phyloP scores from a whole-genome alignment of 2,329 filamentous ascomycete species.

The Beauveria pseudobassiana region DNA sequence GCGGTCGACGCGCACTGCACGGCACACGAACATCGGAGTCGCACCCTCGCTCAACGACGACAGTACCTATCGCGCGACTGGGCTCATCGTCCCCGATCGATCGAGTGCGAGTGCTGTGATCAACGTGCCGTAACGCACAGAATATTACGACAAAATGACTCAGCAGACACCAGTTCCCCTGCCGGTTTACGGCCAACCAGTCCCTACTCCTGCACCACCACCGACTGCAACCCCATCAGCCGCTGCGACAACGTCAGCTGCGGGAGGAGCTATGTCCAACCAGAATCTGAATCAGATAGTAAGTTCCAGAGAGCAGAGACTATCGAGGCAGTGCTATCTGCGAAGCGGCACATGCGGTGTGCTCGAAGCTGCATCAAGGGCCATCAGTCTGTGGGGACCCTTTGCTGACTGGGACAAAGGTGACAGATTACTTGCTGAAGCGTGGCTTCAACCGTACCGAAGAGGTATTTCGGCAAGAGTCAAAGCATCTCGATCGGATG shows the following conservation, averaged over 20 bases:
- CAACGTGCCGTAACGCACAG: too few species aligned
- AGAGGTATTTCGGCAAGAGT: slow-evolving; percentile 85
- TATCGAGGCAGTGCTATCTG: slow-evolving; percentile 16
- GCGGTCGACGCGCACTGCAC: not conserved
- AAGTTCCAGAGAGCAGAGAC: slow-evolving; percentile 33
- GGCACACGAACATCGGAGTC: not conserved
- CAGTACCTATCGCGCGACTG: not conserved
- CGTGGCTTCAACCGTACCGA: slow-evolving; percentile 92
- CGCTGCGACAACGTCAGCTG: slow-evolving; percentile 24
- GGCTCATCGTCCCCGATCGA: not conserved
- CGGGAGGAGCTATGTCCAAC: slow-evolving; percentile 54
- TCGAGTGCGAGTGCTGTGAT: not conserved
- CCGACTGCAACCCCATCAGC: slow-evolving; percentile 19
- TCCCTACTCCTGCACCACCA: slow-evolving; percentile 25
- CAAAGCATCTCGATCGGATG: slow-evolving; percentile 71
- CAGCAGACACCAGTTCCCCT: slow-evolving; percentile 8
- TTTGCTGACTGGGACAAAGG: slow-evolving; percentile 30
- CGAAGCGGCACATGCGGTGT: not conserved
- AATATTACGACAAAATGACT: not conserved
- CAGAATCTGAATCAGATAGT: slow-evolving; percentile 96
- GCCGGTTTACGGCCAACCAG: slow-evolving; percentile 20
- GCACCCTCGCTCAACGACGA: not conserved
- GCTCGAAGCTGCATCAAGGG: not conserved
- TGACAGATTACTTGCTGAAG: slow-evolving; percentile 93
- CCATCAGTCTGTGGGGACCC: not conserved